Evolutionary conservation across 1,284 basidiomycete genomes (phyloP), one percentile per base, ranked within the genome.

Genomic region (Cutaneotrichosporon sp.): DNA sequence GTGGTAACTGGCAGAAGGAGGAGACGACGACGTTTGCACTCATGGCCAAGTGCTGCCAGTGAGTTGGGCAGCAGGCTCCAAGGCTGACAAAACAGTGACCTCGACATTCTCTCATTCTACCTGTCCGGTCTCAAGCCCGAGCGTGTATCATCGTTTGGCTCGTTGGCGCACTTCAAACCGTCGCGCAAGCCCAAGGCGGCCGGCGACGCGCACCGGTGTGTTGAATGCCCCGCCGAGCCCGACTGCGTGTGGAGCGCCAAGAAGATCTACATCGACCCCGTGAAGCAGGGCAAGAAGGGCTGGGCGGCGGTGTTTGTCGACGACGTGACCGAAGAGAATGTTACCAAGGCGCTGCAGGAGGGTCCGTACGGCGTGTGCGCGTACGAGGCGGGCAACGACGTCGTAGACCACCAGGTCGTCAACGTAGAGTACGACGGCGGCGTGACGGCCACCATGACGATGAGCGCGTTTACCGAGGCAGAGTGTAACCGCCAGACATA

Each of bases 31-130:
- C 83, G 18, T 91, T 91, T 68, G 83, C 85, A 10, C 80, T 92
- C 44, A 84, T 92, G 84, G 85, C 88, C 12, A 92, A 92, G 77
- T 84, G 84, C 62, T 91, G 86, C 80, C 88, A 92, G 87, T 88
- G 63, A 39, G 62, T 62, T 21, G 34, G n/a, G 26, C 7, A 43
- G n/a, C 9, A 15, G 22, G 7, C 10, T 30, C 26, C 26, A 10
- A 15, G 8, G 26, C 26, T 43, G 12, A 35, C 33, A 51, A 21
- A 64, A 89, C n/a, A n/a, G 88, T 67, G 88, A 91, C 67, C 83
- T 91, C 50, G 88, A 90, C 64, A 80, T 91, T 42, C 75, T 91
- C 30, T 87, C 81, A 83, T 79, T 89, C 58, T 79, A 81, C 15
- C 84, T 66, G 22, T 62, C 59, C 4, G 68, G 65, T 34, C 49